A percentile compares a stretch with the other conserved stretches of the same genome.
Evolutionary conservation across 1,284 basidiomycete species (phyloP).

Genomic region (Marasmius fiardii): DNA sequence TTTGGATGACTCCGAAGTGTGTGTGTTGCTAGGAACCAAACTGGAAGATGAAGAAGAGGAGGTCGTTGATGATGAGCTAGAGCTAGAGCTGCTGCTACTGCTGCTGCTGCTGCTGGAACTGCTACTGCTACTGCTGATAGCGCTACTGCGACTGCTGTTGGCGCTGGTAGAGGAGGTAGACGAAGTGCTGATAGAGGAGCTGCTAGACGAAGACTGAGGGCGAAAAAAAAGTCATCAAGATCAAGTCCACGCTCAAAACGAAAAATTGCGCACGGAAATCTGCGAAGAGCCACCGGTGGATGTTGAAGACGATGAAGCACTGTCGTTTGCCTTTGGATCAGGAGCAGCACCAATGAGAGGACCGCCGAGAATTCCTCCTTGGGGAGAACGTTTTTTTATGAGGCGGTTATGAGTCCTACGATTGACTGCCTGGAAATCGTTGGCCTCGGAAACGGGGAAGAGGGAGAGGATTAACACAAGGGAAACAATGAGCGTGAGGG

Average conservation of each 20-base stretch:
- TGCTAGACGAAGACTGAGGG: slow-evolving; percentile 14
- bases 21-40: background rate
- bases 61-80: slow-evolving; percentile 2
- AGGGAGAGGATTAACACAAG: slow-evolving; percentile 53
- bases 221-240: slow-evolving; percentile 3
- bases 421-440: slow-evolving; percentile 31
- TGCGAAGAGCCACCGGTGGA: background rate
- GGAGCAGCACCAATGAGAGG: slow-evolving; percentile 21
- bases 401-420: slow-evolving; percentile 66
- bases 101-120: background rate
- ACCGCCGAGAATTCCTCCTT: slow-evolving; percentile 21
- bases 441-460: slow-evolving; percentile 40
- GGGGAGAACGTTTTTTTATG: slow-evolving; percentile 55
- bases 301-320: background rate
- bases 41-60: slow-evolving; percentile 2
- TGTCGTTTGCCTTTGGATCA: slow-evolving; percentile 8
- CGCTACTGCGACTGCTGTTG: background rate
- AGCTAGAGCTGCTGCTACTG: background rate
- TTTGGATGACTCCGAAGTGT: background rate
- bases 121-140: background rate
- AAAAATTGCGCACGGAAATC: background rate
- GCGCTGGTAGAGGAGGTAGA: background rate
- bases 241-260: background rate
- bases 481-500: slow-evolving; percentile 62
- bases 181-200: slow-evolving; percentile 10